Percentiles rank a stretch among this genome's conserved stretches.
These are phyloP conservation scores for Rhodofomes roseus DNA, from an alignment of 1,284 basidiomycete genomes.

Conservation along the genomic window DNA sequence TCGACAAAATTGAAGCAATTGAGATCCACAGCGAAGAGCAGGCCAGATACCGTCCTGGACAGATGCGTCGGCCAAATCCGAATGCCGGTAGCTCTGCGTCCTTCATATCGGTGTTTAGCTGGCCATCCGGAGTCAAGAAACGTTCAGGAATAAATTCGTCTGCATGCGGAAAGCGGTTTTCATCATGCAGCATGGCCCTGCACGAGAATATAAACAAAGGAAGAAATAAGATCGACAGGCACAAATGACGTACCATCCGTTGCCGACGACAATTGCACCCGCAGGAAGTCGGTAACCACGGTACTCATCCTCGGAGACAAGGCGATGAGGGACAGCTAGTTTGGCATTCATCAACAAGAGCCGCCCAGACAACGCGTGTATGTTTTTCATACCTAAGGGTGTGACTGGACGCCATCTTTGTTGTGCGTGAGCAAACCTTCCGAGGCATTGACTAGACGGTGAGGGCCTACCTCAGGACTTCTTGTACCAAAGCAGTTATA, in stretches of 20 bases:
- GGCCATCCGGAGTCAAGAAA: slow-evolving; percentile 24
- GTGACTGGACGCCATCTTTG: slow-evolving; percentile 22
- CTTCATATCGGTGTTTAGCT: slow-evolving; percentile 23
- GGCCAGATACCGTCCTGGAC: slow-evolving; percentile 38
- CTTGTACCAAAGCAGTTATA: slow-evolving; percentile 38
- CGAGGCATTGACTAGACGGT: background rate
- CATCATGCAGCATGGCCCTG: slow-evolving; percentile 39
- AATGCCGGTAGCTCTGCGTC: slow-evolving; percentile 28
- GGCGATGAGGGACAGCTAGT: slow-evolving; percentile 29
- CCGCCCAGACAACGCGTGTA: background rate
- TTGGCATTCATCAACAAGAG: slow-evolving; percentile 17
- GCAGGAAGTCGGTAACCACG: slow-evolving; percentile 33
- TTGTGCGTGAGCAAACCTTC: background rate
- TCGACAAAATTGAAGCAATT: slow-evolving; percentile 33
- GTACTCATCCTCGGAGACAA: slow-evolving; percentile 31
- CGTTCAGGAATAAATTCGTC: slow-evolving; percentile 37
- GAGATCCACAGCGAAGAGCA: slow-evolving; percentile 35
- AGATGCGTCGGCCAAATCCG: slow-evolving; percentile 38
- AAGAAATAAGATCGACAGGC: background rate
- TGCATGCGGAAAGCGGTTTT: slow-evolving; percentile 34
- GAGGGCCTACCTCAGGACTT: slow-evolving; percentile 32
- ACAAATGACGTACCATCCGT: slow-evolving; percentile 19
- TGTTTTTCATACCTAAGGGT: slow-evolving; percentile 17
- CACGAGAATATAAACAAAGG: slow-evolving; percentile 1
- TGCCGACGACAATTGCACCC: slow-evolving; percentile 31